phyloP scores from a whole-genome alignment of 164 flowering plant genomes.

The Tinospora cordifolia region DNA sequence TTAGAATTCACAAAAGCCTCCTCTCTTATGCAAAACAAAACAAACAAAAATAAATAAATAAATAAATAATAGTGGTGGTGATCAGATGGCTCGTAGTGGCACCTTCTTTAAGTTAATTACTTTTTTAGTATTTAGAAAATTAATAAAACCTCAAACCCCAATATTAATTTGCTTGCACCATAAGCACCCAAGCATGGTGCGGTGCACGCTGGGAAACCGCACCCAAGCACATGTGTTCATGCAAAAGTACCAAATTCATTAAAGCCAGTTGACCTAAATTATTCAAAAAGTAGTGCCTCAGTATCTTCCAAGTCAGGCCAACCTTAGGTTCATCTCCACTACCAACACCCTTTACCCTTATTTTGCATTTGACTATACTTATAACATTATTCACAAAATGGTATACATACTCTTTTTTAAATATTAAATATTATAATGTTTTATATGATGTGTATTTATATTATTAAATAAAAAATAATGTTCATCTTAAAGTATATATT shows the following conservation, averaged over 20 bases:
- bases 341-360: no score
- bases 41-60: no score
- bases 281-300: background rate
- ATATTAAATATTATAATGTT: no score
- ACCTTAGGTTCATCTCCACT: slow-evolving; percentile 12
- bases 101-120: background rate
- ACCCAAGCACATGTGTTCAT: background rate
- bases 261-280: background rate
- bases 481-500: no score
- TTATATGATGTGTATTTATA: no score
- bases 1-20: background rate
- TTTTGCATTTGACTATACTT: background rate
- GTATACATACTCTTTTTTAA: no score
- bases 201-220: background rate
- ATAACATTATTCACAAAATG: no score
- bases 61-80: no score
- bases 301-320: background rate
- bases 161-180: background rate
- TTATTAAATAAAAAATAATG: no score
- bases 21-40: background rate
- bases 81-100: background rate
- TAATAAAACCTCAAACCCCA: background rate
- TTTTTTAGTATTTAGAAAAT: background rate
- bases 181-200: background rate
- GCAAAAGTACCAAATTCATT: slow-evolving; percentile 10